Evolutionary conservation across 768 basidiomycete genomes (phyloP).

Genomic region (Brasilioporus rufonigricans): DNA sequence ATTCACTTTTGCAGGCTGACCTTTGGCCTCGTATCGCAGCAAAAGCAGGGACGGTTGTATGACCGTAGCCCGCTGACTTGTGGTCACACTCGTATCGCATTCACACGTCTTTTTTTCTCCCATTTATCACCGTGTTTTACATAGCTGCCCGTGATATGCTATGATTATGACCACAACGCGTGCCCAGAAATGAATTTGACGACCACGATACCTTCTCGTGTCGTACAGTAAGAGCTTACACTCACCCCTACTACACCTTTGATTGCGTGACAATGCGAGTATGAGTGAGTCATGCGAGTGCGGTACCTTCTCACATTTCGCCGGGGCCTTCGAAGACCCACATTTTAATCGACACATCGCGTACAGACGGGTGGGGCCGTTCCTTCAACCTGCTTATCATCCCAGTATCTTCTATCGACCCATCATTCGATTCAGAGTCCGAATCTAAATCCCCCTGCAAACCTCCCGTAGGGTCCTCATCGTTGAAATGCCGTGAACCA

Average conservation of each 20-base stretch:
- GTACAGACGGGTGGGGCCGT: slow-evolving; percentile 17
- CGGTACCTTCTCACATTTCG: background rate
- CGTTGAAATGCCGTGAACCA: slow-evolving; percentile 73
- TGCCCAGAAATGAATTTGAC: background rate
- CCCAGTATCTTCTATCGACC: background rate
- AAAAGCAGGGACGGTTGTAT: slow-evolving; percentile 98
- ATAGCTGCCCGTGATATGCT: slow-evolving; percentile 19
- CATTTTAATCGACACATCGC: slow-evolving; percentile 28
- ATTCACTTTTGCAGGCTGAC: slow-evolving; percentile 63
- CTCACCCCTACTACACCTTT: no score
- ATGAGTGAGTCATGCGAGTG: background rate
- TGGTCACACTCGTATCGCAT: slow-evolving; percentile 13
- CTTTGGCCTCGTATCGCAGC: slow-evolving; percentile 99
- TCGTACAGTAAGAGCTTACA: no score
- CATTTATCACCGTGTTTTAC: slow-evolving; percentile 14
- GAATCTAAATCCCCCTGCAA: slow-evolving; percentile 10
- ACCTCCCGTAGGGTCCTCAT: background rate
- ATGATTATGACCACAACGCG: slow-evolving; percentile 17
- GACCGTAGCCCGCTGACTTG: slow-evolving; percentile 31
- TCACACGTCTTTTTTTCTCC: background rate
- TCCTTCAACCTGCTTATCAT: slow-evolving; percentile 8
- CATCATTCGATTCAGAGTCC: slow-evolving; percentile 17
- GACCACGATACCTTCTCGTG: no score
- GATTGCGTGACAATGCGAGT: no score
- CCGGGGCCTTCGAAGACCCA: slow-evolving; percentile 18